Percentiles rank a stretch among this genome's conserved stretches.
Conservation (phyloP, 768 basidiomycete genomes). For the Aureoboletus auriporus region DNA sequence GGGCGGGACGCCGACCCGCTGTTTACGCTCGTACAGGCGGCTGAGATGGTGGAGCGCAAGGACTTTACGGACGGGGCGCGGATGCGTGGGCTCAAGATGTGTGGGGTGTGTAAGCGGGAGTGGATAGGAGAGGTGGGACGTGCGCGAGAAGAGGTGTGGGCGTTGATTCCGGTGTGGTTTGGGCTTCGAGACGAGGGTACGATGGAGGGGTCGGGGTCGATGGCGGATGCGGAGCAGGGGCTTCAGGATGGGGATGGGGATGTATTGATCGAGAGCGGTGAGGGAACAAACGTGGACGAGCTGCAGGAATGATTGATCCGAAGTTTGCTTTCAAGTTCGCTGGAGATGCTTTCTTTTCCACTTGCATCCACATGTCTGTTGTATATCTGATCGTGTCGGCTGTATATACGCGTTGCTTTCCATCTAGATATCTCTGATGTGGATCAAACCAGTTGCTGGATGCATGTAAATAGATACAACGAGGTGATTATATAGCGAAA, state of each 20-base stretch:
- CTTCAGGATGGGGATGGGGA: background rate
- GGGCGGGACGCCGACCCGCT: conserved; percentile 75
- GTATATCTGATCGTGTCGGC: conserved; percentile 3
- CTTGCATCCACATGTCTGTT: background rate
- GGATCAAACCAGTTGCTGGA: background rate
- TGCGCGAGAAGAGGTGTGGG: conserved; percentile 62
- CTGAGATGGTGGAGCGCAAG: conserved; percentile 66
- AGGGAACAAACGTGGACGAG: conserved; percentile 13
- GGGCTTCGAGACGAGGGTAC: conserved; percentile 33
- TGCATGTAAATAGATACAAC: conserved; percentile 13
- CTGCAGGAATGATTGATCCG: conserved; percentile 7
- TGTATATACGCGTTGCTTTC: conserved; percentile 16
- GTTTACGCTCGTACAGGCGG: conserved; percentile 62
- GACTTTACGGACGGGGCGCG: conserved; percentile 65
- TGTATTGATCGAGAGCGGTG: conserved; percentile 1
- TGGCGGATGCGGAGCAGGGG: background rate
- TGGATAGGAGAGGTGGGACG: conserved; percentile 38
- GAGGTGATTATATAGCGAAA: conserved; percentile 10
- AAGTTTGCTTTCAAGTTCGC: background rate
- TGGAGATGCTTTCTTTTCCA: conserved; percentile 15
- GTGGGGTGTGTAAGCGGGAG: conserved; percentile 45
- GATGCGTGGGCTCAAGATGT: conserved; percentile 53
- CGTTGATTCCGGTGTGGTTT: conserved; percentile 60
- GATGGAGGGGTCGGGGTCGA: conserved; percentile 1
- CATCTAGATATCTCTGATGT: background rate